Base-by-base conservation (phyloP, 1,284 basidiomycete genomes). In the Ceratobasidium papillatum region DNA sequence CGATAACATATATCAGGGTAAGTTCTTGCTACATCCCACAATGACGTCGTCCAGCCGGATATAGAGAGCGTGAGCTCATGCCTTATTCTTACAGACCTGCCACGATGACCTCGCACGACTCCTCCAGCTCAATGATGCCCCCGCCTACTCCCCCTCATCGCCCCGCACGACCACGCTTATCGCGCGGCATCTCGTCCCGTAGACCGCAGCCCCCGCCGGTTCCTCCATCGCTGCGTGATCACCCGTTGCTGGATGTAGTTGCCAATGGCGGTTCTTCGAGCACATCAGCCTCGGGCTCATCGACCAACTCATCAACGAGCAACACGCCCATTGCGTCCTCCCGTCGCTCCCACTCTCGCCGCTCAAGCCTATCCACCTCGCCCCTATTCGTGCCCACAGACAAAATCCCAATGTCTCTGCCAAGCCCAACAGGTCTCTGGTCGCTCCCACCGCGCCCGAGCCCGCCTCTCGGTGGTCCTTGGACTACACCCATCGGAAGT, bases 371-470 rank as follows among this genome's bases (percentile, higher is more conserved):
- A 59, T 58, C 65, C 1, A 43, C 68, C 27, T 45, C 68, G 27
- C 68, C 68, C 27, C 27, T 49, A 19, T 56, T 8, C 22, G 38
- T 54, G 25, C 41, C 68, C 19, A 11, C 27, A 32, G 68, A 71
- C 41, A 71, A 61, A 38, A 27, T 71, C 30, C 51, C 68, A 19
- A 19, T 47, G 45, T 17, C 45, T 9, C 68, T 71, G 22, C 68
- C 68, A 11, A 71, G 68, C 27, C 68, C 68, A 32, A 71, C 68
- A n/a, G 56, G 51, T 27, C 68, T 71, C 41, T 71, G 68, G 68
- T 27, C 68, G 27, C 41, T 71, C 25, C 68, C 68, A 17, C 32
- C 68, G 3, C 68, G 54, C 27, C 68, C 56, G 1, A 71, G 68
- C 30, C 68, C 68, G 19, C 68, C 68, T n/a, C 30, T 71, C 22